Base-by-base conservation (phyloP, 176 grass and related monocot genomes). In the Metroxylon sagu region DNA sequence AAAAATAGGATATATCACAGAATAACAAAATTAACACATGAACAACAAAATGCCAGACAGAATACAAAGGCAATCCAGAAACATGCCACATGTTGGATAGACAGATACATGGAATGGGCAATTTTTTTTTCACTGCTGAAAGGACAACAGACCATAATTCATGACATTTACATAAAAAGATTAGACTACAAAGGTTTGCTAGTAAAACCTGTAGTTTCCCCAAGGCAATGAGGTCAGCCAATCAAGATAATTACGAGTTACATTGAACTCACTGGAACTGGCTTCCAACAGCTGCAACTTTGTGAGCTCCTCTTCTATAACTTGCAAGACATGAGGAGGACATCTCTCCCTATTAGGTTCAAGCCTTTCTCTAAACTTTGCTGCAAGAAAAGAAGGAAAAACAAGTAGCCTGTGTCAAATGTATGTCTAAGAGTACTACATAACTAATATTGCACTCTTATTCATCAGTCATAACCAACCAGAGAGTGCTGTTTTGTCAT, bases 201-300 rank as follows among this genome's bases (percentile, higher is more conserved):
- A 43, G 49, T 29, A 23, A 29, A 17, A 97, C 93, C 93, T 97
- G 76, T 88, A 97, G 62, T 97, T 88, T 88, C 93, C 93, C 93
- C 93, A 97, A 0, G 93, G 93, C 59, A 97, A 83, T 57, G 84
- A 78, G 19, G 93, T 97, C 61, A 97, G 70, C 93, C 93, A 97
- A 81, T 97, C 93, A 71, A 97, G 84, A 77, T 97, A 97, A 71
- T 97, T 97, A 31, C 93, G 83, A 69, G 93, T 97, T 90, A 97
- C 93, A 54, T 85, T 97, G 56, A 97, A 97, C 84, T 97, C 93
- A 25, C 93, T 97, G 71, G 93, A 97, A 77, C 84, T 88, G 27
- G 93, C 84, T 82, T 97, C 93, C 6, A 97, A 79, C 35, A 97
- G 62, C 52, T 91, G 93, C 66, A 97, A 77, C 70, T 97, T 97